Percentiles rank a stretch among this genome's conserved stretches.
Evolutionary conservation across 31 red algal species (phyloP).

Genomic region (Endocladia muricata): DNA sequence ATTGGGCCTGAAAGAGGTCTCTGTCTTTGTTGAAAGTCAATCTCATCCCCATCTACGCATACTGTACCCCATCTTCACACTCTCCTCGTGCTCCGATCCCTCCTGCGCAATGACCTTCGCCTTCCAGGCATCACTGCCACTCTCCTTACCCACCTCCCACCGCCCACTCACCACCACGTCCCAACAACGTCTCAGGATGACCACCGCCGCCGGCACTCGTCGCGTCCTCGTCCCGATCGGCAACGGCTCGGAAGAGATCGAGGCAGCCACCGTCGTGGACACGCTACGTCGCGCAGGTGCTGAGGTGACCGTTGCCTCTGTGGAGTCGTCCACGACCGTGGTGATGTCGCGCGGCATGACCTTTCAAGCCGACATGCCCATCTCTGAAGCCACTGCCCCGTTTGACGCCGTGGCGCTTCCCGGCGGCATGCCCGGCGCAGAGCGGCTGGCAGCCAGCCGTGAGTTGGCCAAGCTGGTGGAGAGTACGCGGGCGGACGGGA

Average conservation of each 20-base stretch:
- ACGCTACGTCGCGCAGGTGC: conserved; percentile 89
- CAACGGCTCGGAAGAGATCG: conserved; percentile 89
- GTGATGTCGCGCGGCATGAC: conserved; percentile 72
- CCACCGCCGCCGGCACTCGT: background rate
- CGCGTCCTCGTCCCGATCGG: conserved; percentile 84
- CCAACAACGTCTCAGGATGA: background rate
- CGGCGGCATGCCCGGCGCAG: conserved; percentile 90
- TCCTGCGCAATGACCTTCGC: background rate
- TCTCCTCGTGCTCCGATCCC: no score
- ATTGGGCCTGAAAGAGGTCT: no score
- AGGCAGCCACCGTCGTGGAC: conserved; percentile 75
- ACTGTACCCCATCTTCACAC: no score
- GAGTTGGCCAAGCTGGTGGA: conserved; percentile 42
- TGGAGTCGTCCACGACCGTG: conserved; percentile 51
- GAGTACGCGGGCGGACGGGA: conserved; percentile 29
- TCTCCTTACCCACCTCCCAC: background rate
- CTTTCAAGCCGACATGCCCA: conserved; percentile 64
- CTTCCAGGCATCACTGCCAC: background rate
- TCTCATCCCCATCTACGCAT: no score
- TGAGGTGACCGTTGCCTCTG: conserved; percentile 85
- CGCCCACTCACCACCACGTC: background rate
- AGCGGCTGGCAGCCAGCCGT: conserved; percentile 45
- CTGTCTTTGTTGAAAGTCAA: no score
- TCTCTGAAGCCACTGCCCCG: conserved; percentile 24
- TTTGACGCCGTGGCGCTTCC: conserved; percentile 76